Percentiles rank a stretch among this genome's conserved stretches.
phyloP scores from a whole-genome alignment of 2,329 filamentous ascomycete species.

The Tolypocladium ovalisporum region DNA sequence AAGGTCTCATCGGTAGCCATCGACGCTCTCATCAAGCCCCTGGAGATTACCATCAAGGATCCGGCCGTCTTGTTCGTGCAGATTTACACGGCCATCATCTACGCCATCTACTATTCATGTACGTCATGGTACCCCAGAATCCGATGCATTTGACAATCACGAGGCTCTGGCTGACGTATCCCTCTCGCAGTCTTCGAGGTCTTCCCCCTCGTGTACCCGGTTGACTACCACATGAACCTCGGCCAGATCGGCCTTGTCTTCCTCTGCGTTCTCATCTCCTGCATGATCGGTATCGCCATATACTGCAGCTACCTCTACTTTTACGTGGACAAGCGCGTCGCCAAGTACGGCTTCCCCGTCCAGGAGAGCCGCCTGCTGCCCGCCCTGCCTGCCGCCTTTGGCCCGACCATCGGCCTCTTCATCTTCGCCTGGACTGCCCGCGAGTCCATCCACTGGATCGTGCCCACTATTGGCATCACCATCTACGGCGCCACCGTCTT shows the following conservation, averaged over 20 bases:
- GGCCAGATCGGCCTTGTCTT: conserved; percentile 50
- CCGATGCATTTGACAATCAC: fast-evolving
- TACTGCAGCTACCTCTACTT: conserved; percentile 42
- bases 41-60: conserved; percentile 49
- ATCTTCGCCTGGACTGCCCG: conserved; percentile 47
- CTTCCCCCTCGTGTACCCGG: conserved; percentile 53
- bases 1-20: conserved; percentile 33
- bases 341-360: conserved; percentile 33
- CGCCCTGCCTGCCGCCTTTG: conserved; percentile 40
- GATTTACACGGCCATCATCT: conserved; percentile 50
- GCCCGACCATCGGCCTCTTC: conserved; percentile 48
- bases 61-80: conserved; percentile 52
- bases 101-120: conserved; percentile 50
- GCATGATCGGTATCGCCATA: conserved; percentile 35
- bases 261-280: conserved; percentile 47
- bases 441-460: conserved; percentile 41
- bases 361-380: conserved; percentile 46
- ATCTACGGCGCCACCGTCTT: conserved; percentile 42
- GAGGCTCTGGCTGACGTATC: neutral
- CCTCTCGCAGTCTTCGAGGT: conserved; percentile 42
- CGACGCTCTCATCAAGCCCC: conserved; percentile 50
- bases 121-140: conserved; percentile 4
- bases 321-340: conserved; percentile 39
- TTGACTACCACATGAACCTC: conserved; percentile 47
- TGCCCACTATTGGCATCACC: conserved; percentile 44